Percentiles rank a stretch among this genome's conserved stretches.
Evolutionary conservation across 83 land plant species (phyloP).

Genomic region (Picea abies): DNA sequence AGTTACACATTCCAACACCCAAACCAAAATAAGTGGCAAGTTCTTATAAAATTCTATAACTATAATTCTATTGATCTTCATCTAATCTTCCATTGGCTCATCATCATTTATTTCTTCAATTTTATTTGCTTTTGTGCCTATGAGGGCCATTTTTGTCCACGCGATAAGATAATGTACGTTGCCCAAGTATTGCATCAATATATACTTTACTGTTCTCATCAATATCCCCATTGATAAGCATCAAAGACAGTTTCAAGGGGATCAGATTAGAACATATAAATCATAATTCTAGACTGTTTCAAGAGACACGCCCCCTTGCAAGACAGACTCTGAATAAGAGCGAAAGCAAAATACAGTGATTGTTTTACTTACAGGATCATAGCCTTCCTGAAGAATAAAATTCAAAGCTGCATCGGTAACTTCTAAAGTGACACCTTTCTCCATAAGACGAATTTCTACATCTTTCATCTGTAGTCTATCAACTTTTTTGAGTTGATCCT

Average conservation of each 20-base stretch:
- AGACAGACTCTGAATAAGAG: too few species aligned
- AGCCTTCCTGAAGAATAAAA: conserved; percentile 73
- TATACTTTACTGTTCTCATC: conserved; percentile 96
- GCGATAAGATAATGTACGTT: conserved; percentile 42
- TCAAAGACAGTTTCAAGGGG: conserved; percentile 46
- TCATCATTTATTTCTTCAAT: conserved; percentile 59
- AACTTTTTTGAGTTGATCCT: conserved; percentile 83
- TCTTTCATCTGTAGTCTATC: conserved; percentile 95
- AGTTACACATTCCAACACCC: too few species aligned
- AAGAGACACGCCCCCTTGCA: too few species aligned
- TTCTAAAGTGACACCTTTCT: conserved; percentile 88
- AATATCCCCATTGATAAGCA: conserved; percentile 86
- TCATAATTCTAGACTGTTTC: too few species aligned
- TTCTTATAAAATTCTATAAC: too few species aligned
- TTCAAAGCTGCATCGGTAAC: conserved; percentile 93
- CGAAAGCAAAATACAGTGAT: not conserved
- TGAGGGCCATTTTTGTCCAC: conserved; percentile 88
- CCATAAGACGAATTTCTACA: conserved; percentile 87
- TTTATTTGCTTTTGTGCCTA: conserved; percentile 79
- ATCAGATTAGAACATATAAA: too few species aligned
- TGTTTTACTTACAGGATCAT: conserved; percentile 81
- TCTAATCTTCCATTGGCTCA: conserved; percentile 56
- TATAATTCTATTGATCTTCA: too few species aligned
- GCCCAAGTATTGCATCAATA: conserved; percentile 66
- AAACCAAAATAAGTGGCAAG: too few species aligned